Percentiles rank a stretch among this genome's conserved stretches.
These are phyloP conservation scores for Beauveria medogensis DNA, from an alignment of 2,329 filamentous ascomycete species.

Conservation along the genomic window DNA sequence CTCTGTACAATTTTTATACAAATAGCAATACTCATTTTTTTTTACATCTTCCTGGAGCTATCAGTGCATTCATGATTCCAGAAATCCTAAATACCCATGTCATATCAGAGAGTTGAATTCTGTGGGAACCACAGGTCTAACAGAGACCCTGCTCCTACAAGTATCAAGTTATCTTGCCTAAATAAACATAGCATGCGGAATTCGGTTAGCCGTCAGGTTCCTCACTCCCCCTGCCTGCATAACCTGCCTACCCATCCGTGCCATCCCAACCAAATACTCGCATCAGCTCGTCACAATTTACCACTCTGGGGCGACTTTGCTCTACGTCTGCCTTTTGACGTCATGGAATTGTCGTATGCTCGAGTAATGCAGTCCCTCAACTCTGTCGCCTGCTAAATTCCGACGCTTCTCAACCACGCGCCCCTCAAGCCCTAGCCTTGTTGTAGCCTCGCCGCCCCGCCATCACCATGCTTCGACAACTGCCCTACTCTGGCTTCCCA, in stretches of 20 bases:
- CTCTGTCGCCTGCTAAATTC: not conserved
- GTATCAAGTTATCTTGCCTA: too few relatives aligned
- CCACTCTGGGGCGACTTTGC: not conserved
- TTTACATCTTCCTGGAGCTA: too few relatives aligned
- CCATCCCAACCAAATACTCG: not conserved
- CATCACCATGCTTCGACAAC: constrained; percentile 22
- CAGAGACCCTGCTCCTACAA: too few relatives aligned
- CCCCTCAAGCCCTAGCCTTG: not conserved
- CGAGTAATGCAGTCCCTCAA: not conserved
- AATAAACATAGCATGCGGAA: too few relatives aligned
- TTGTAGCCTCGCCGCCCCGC: not conserved
- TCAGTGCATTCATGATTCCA: too few relatives aligned
- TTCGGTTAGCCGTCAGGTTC: not conserved
- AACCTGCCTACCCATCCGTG: not conserved
- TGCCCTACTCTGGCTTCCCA: constrained; percentile 36
- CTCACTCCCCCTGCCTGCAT: not conserved
- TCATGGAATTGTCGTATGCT: not conserved
- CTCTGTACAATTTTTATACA: too few relatives aligned
- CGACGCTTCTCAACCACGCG: not conserved
- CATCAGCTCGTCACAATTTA: not conserved
- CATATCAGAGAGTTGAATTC: too few relatives aligned
- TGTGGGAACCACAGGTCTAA: too few relatives aligned
- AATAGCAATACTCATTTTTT: too few relatives aligned
- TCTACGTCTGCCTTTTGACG: not conserved
- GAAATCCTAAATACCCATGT: too few relatives aligned